These are phyloP conservation scores for Coprinopsis strossmayeri DNA, from an alignment of 768 basidiomycete species.

Conservation along the genomic window DNA sequence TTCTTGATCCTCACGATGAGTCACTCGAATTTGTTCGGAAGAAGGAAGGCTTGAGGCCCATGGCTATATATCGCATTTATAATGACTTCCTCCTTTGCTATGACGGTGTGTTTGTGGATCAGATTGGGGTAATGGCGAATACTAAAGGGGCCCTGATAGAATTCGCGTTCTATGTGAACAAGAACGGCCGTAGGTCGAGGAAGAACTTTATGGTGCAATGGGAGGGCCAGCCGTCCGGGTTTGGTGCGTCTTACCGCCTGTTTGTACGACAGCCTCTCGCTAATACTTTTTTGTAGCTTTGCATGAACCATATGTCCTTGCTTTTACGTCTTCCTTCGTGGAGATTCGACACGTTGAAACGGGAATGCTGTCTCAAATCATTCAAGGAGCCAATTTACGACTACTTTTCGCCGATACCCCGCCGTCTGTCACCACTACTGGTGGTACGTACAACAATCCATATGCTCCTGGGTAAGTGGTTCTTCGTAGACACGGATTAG, in stretches of 20 bases:
- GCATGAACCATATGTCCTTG: constrained; percentile 93
- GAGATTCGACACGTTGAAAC: constrained; percentile 96
- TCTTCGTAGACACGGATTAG: background rate
- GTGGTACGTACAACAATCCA: constrained; percentile 29
- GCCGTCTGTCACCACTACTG: constrained; percentile 68
- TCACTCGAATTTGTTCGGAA: constrained; percentile 91
- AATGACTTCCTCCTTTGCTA: constrained; percentile 97
- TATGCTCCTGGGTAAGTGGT: constrained; percentile 23
- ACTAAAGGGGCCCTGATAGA: constrained; percentile 62
- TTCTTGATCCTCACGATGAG: constrained; percentile 88
- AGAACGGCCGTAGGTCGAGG: constrained; percentile 86
- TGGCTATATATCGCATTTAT: constrained; percentile 95
- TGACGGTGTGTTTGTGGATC: constrained; percentile 88
- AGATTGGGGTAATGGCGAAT: no score
- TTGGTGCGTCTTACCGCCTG: constrained; percentile 55
- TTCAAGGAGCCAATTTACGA: constrained; percentile 86
- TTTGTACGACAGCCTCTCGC: background rate
- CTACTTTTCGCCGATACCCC: constrained; percentile 93
- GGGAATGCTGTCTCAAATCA: constrained; percentile 88
- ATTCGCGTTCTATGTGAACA: constrained; percentile 98
- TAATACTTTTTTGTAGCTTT: constrained; percentile 51
- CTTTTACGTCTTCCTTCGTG: constrained; percentile 94
- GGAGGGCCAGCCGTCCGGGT: constrained; percentile 92
- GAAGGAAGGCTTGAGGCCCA: constrained; percentile 81
- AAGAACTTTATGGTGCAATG: constrained; percentile 94